These are phyloP conservation scores for Brassica rapa DNA, from an alignment of 345 rosid species.

Conservation along the genomic window DNA sequence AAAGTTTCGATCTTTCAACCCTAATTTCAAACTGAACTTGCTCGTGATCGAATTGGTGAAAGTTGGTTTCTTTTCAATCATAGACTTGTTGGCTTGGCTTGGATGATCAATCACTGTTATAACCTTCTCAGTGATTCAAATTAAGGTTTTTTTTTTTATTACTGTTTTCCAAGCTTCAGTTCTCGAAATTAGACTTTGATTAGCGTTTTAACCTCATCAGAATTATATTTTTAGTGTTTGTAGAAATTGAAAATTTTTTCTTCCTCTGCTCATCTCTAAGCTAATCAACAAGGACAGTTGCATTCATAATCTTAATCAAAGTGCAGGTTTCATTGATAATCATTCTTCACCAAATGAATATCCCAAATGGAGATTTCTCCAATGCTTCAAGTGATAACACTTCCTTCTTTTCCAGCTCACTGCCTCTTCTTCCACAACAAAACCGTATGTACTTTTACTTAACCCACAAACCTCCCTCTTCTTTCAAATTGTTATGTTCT, in stretches of 20 bases:
- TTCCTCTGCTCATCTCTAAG: constrained; percentile 11
- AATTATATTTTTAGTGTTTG: not conserved
- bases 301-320: constrained; percentile 11
- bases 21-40: not conserved
- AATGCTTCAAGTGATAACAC: constrained; percentile 56
- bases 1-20: not conserved
- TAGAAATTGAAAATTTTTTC: not conserved
- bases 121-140: constrained; percentile 14
- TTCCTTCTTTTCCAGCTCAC: constrained; percentile 66
- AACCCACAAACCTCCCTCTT: not conserved
- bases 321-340: constrained; percentile 39
- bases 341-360: constrained; percentile 30
- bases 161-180: not conserved
- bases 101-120: constrained; percentile 18
- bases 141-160: not conserved
- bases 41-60: constrained; percentile 15
- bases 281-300: not conserved
- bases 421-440: constrained; percentile 66
- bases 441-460: constrained; percentile 46
- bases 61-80: constrained; percentile 21
- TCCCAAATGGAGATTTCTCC: constrained; percentile 39
- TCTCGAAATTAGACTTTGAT: not conserved
- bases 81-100: constrained; percentile 1
- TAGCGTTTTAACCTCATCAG: not conserved
- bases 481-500: not conserved